phyloP scores from a whole-genome alignment of 1,284 basidiomycete species.

The Ustilago sp. region DNA sequence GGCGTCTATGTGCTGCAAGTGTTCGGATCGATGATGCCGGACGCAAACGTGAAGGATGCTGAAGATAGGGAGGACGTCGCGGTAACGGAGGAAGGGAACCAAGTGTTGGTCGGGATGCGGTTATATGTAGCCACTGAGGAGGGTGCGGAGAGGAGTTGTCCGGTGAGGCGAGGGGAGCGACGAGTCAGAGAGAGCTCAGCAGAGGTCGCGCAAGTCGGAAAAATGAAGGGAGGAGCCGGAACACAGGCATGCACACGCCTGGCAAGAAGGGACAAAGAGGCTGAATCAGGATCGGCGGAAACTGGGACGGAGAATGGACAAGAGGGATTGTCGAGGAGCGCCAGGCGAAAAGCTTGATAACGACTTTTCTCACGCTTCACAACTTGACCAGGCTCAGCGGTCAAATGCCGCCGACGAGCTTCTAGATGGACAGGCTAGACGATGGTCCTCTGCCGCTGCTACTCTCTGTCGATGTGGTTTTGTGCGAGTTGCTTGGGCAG shows the following conservation, averaged over 20 bases:
- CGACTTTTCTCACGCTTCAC: slow-evolving; percentile 5
- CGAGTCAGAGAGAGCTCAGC: slow-evolving; percentile 2
- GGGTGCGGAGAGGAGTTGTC: neutral
- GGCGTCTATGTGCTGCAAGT: neutral
- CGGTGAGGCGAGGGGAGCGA: slow-evolving; percentile 5
- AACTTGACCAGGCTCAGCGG: neutral
- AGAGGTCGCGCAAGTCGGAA: slow-evolving; percentile 13
- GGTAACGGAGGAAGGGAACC: neutral
- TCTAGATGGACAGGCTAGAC: neutral
- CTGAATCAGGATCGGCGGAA: slow-evolving; percentile 35
- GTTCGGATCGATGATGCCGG: slow-evolving; percentile 1
- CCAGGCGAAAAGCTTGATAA: neutral
- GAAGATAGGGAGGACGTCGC: neutral
- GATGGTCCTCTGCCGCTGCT: slow-evolving; percentile 1
- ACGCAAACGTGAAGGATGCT: neutral
- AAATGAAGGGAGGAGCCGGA: slow-evolving; percentile 24
- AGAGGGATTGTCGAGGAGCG: neutral
- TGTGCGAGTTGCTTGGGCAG: neutral
- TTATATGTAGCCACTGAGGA: slow-evolving; percentile 9
- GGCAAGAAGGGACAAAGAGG: neutral
- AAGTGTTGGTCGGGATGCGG: slow-evolving; percentile 1
- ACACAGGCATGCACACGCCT: slow-evolving; percentile 7
- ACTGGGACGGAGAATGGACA: slow-evolving; percentile 10
- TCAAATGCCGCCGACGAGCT: slow-evolving; percentile 3
- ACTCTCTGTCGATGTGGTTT: too few relatives aligned